Percentiles rank a stretch among this genome's conserved stretches.
phyloP scores from a whole-genome alignment of 2,329 filamentous ascomycete species.

The Cordyceps farinosa region DNA sequence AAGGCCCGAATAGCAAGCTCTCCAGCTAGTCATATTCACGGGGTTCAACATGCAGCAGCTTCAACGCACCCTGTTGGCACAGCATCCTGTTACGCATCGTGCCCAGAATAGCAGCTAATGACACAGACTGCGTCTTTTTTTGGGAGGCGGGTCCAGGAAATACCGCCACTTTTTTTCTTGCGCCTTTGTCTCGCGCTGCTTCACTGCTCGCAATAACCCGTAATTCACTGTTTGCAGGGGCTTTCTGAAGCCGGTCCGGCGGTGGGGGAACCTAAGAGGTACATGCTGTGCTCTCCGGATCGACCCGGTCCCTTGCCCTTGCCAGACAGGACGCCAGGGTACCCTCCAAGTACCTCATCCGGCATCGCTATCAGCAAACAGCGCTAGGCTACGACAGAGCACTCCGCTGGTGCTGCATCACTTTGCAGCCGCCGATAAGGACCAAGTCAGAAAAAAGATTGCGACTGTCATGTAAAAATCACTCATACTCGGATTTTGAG shows the following conservation, averaged over 20 bases:
- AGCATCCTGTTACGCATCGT: neutral
- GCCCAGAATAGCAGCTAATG: neutral
- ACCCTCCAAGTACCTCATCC: neutral
- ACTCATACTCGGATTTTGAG: neutral
- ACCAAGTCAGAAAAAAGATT: neutral
- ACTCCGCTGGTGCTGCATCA: conserved; percentile 10
- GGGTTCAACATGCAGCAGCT: conserved; percentile 5
- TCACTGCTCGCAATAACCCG: neutral
- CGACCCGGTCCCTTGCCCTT: neutral
- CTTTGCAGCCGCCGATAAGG: conserved; percentile 15
- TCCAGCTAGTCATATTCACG: conserved; percentile 2
- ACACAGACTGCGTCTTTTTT: conserved; percentile 1
- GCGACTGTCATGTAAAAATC: neutral
- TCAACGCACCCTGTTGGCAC: conserved; percentile 12
- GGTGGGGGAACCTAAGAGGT: neutral
- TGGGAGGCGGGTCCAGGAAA: neutral
- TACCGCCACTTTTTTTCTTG: conserved; percentile 6
- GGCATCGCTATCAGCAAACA: neutral
- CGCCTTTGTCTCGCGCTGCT: neutral
- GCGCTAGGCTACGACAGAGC: conserved; percentile 10
- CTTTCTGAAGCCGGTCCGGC: neutral
- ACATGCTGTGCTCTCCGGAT: neutral
- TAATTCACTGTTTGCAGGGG: neutral
- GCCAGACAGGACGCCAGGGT: neutral
- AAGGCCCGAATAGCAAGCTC: conserved; percentile 16